These are phyloP conservation scores for Wickerhamomyces sydowiorum DNA, from an alignment of 805 yeast genomes.

Conservation along the genomic window DNA sequence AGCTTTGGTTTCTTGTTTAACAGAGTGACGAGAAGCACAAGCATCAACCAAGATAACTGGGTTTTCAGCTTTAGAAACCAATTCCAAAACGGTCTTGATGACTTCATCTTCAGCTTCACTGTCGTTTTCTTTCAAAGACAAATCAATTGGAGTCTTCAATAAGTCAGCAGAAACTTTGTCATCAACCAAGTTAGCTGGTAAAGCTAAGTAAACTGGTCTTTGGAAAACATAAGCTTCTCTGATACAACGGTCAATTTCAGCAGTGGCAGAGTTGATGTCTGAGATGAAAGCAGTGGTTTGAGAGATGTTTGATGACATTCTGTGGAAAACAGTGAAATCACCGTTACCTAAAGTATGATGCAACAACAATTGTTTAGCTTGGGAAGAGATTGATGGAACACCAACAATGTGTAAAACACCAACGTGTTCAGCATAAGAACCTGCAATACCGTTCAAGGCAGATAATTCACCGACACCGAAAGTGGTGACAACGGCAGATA, in stretches of 20 bases:
- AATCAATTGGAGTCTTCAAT: slow-evolving; percentile 61
- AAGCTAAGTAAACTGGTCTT: slow-evolving; percentile 77
- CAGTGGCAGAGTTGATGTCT: slow-evolving; percentile 61
- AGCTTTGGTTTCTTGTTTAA: slow-evolving; percentile 53
- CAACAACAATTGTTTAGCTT: slow-evolving; percentile 63
- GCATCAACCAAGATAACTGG: slow-evolving; percentile 83
- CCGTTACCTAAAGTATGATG: slow-evolving; percentile 86
- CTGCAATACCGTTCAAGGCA: slow-evolving; percentile 83
- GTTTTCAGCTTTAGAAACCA: slow-evolving; percentile 53
- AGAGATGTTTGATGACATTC: slow-evolving; percentile 72
- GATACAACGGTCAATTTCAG: slow-evolving; percentile 67
- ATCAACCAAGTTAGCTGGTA: slow-evolving; percentile 79
- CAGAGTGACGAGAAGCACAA: slow-evolving; percentile 76
- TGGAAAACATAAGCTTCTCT: slow-evolving; percentile 65
- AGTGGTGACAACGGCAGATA: slow-evolving; percentile 72
- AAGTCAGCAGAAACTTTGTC: slow-evolving; percentile 48
- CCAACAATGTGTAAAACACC: slow-evolving; percentile 84
- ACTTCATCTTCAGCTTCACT: slow-evolving; percentile 60
- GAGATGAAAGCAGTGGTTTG: slow-evolving; percentile 60
- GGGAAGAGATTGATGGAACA: slow-evolving; percentile 72
- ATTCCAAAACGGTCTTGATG: slow-evolving; percentile 41
- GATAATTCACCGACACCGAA: slow-evolving; percentile 89
- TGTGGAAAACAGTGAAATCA: slow-evolving; percentile 70
- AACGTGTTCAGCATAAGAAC: slow-evolving; percentile 86
- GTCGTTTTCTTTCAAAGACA: slow-evolving; percentile 52